phyloP scores from a whole-genome alignment of 805 yeast genomes.

The Zygotorulaspora danielsina region DNA sequence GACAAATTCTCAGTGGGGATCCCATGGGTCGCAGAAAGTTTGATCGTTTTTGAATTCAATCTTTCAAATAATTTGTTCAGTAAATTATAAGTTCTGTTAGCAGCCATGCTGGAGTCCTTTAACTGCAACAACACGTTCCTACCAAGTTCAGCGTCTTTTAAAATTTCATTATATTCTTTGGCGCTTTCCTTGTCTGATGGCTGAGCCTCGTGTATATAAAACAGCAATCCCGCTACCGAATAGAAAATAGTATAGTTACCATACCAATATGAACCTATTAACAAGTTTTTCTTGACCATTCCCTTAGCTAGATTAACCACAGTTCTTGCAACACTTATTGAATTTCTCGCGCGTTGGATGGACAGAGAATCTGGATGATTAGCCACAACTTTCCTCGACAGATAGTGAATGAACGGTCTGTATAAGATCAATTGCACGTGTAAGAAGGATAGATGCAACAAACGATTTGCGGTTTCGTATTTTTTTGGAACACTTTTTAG shows the following conservation, averaged over 20 bases:
- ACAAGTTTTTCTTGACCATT: conserved; percentile 64
- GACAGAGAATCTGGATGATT: conserved; percentile 38
- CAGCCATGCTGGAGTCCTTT: conserved; percentile 72
- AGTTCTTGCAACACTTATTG: conserved; percentile 77
- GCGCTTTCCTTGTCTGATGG: conserved; percentile 44
- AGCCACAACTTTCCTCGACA: conserved; percentile 48
- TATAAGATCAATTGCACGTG: conserved; percentile 83
- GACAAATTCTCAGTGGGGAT: conserved; percentile 15
- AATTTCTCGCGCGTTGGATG: conserved; percentile 71
- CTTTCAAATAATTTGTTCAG: conserved; percentile 77
- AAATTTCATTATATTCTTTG: conserved; percentile 51
- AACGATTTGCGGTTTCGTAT: conserved; percentile 69
- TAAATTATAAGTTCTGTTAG: conserved; percentile 73
- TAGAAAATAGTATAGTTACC: conserved; percentile 91
- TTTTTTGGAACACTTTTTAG: conserved; percentile 33
- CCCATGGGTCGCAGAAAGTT: conserved; percentile 30
- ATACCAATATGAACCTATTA: conserved; percentile 91
- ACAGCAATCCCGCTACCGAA: conserved; percentile 82
- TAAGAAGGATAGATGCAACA: conserved; percentile 66
- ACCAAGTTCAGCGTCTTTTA: conserved; percentile 78
- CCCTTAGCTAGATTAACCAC: conserved; percentile 77
- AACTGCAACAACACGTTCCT: conserved; percentile 64
- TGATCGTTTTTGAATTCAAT: conserved; percentile 67
- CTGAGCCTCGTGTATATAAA: conserved; percentile 60
- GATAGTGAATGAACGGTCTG: conserved; percentile 78